These are phyloP conservation scores for Plectosphaerella sp. DNA, from an alignment of 2,329 filamentous ascomycete species.

Conservation along the genomic window DNA sequence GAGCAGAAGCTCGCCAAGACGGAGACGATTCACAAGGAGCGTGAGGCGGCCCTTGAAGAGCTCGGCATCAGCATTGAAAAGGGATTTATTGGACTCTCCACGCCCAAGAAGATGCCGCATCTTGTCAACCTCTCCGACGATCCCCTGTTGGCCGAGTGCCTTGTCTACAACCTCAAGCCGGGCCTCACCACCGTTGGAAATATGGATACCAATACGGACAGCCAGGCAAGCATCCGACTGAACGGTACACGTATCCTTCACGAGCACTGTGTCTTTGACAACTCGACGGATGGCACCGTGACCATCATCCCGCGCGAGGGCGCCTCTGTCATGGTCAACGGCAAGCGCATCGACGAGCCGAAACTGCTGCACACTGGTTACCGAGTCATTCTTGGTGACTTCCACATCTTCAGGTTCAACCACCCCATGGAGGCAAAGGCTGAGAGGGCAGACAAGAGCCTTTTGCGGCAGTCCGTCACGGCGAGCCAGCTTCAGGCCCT, in stretches of 20 bases:
- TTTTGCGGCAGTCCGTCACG: slow-evolving; percentile 77
- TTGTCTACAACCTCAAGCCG: slow-evolving; percentile 97
- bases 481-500: slow-evolving; percentile 58
- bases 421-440: slow-evolving; percentile 94
- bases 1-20: slow-evolving; percentile 94
- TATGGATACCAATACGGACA: slow-evolving; percentile 72
- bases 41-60: slow-evolving; percentile 91
- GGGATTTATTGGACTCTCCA: slow-evolving; percentile 90
- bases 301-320: slow-evolving; percentile 84
- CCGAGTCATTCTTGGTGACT: slow-evolving; percentile 92
- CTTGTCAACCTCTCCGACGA: slow-evolving; percentile 96
- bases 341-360: slow-evolving; percentile 80
- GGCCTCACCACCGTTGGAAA: slow-evolving; percentile 93
- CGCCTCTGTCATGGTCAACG: slow-evolving; percentile 98
- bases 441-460: slow-evolving; percentile 81
- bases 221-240: slow-evolving; percentile 81
- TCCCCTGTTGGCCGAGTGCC: slow-evolving; percentile 87
- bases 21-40: slow-evolving; percentile 95
- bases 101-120: slow-evolving; percentile 99
- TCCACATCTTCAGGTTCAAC: slow-evolving; percentile 98
- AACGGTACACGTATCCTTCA: slow-evolving; percentile 91
- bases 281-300: slow-evolving; percentile 80
- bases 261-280: slow-evolving; percentile 92
- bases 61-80: slow-evolving; percentile 99
- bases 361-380: slow-evolving; percentile 87